Base-by-base conservation (phyloP, 768 basidiomycete species). In the Sarcomyxa edulis region DNA sequence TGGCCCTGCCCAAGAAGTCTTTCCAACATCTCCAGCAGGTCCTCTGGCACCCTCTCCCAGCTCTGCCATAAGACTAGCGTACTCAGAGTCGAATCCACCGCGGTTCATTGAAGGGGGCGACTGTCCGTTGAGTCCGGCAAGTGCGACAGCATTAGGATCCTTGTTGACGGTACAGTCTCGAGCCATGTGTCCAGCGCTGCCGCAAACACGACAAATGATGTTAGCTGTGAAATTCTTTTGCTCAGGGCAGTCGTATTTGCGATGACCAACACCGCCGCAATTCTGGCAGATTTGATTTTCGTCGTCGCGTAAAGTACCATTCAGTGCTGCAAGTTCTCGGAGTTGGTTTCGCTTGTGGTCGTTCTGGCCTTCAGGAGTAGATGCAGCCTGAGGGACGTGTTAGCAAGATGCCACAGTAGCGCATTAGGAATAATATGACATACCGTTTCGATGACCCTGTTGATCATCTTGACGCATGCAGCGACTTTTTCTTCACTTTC, bases 221-320 rank as follows among this genome's bases (percentile, higher is more conserved):
- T 95, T 95, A 68, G 96, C 96, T 50, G 91, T 94, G 68, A 93
- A 98, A 69, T 96, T 96, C 61, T 88, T 83, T 63, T 96, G 91
- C 66, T 97, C 91, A 12, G 94, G 93, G 61, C 96, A 99, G 63
- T 98, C 96, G 68, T 92, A 98, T 79, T 97, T 94, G 64, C 95
- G 85, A 58, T 97, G 94, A 43, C 93, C 93, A 48, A 92, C 77
- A 37, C 84, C 84, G 55, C 88, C 91, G 59, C 89, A 94, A 56
- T 95, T 95, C 68, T 98, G 94, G 67, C 96, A 99, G 45, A 97
- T 82, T 64, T 99, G 96, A 56, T 98, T 98, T 69, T 99, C 96
- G 59, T 99, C 96, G 55, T 99, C 96, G 51, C 96, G 93, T 40
- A 99, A 82, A 31, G 96, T 99, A 65, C 96, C 96, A 56, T 99